Base-by-base conservation (phyloP, 129 eudicot species). In the Deinandra increscens region DNA sequence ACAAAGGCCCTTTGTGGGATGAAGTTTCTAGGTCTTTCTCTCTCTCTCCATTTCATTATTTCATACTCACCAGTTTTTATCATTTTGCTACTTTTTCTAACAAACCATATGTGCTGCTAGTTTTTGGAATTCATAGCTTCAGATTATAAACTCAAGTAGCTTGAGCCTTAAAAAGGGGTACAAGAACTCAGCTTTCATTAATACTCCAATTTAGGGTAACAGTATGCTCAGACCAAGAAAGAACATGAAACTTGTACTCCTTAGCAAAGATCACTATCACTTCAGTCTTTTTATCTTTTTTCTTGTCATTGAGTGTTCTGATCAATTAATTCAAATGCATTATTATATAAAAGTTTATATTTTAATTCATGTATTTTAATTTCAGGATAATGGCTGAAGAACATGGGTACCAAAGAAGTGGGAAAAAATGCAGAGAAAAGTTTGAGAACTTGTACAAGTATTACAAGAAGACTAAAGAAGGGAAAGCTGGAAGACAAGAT, bases 1-100 rank as follows among this genome's bases (percentile, higher is more conserved):
- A 94, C 67, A 94, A 94, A 69, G 99, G 99, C 60, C 99, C 97
- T 53, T 78, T 94, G 68, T 94, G 99, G 99, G 99, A 94, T 85
- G 97, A 94, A 79, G 96, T 94, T 79, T 87, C 99, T 65, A 94
- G 99, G 99, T 94, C 66, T n/a, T n/a, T n/a, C n/a, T 44, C 8
- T 73, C 37, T 48, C 18, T 42, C 46, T 33, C 0, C 8, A 14
- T 46, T 50, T 69, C 9, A 37, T 36, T 12, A 22, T 64, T 37
- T 11, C 58, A 60, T 19, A 18, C 19, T 22, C 33, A 12, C 0
- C 64, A 43, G 11, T 7, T 26, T 71, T 49, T 1, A 10, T 0
- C 15, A 7, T 1, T 60, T 37, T 60, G 44, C 4, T 10, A 29
- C 11, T 46, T 46, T 13, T 15, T 14, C 13, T 13, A 9, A 46